Evolutionary conservation across 2,329 filamentous ascomycete species (phyloP).

Genomic region (Ceratocystis ficicola): DNA sequence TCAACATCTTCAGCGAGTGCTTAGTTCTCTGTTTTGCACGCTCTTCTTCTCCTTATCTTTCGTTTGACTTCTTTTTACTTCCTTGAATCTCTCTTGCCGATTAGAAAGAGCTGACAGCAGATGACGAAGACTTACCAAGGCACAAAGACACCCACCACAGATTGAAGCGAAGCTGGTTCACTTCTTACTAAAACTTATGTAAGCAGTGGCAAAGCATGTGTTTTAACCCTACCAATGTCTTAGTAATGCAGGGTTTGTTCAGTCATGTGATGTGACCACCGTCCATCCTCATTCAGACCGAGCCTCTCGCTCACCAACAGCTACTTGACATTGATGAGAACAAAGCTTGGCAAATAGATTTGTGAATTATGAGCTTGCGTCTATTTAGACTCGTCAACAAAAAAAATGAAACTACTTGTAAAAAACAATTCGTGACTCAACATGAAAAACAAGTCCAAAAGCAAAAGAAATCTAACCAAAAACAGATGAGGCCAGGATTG

Average conservation of each 20-base stretch:
- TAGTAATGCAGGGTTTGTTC: background rate
- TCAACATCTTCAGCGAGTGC: background rate
- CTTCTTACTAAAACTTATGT: background rate
- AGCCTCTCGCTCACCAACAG: no score
- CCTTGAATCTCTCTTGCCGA: background rate
- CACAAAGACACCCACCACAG: no score
- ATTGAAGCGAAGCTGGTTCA: background rate
- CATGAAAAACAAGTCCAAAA: background rate
- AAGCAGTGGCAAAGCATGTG: background rate
- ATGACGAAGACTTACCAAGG: background rate
- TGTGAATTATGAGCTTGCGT: no score
- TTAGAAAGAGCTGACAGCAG: slow-evolving; percentile 22
- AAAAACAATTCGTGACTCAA: no score
- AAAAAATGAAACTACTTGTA: no score
- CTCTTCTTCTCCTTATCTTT: background rate
- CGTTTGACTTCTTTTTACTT: background rate
- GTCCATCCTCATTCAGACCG: background rate
- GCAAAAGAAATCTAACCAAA: background rate
- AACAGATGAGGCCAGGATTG: background rate
- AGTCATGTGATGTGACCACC: background rate
- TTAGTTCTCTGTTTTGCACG: background rate
- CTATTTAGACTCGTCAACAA: no score
- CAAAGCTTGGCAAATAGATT: no score
- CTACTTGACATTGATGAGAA: no score
- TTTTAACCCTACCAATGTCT: background rate